Evolutionary conservation across 305 asterid species (phyloP).

Genomic region (Fraxinus sp.): DNA sequence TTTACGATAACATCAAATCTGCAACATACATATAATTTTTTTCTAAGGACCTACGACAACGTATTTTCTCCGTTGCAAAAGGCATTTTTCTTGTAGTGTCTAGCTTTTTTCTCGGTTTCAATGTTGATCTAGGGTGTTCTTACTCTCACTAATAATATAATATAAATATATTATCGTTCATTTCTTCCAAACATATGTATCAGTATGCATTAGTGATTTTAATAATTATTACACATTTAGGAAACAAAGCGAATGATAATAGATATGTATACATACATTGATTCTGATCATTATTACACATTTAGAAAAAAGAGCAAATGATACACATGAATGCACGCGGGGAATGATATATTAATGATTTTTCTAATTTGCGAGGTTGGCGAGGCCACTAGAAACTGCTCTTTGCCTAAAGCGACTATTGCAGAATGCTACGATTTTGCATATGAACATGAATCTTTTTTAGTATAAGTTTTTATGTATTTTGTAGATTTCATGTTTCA

Average conservation of each 20-base stretch:
- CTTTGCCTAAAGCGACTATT: background rate
- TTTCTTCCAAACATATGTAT: too few relatives aligned
- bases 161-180: background rate
- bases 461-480: background rate
- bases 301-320: background rate
- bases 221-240: background rate
- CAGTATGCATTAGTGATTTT: background rate
- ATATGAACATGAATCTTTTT: background rate
- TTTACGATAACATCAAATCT: too few relatives aligned
- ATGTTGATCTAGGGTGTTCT: background rate
- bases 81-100: background rate
- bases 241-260: background rate
- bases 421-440: background rate
- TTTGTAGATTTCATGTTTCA: background rate
- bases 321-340: background rate
- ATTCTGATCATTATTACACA: background rate
- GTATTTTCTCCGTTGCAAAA: background rate
- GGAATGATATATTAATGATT: background rate
- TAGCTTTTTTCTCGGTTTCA: background rate
- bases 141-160: too few relatives aligned
- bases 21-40: too few relatives aligned
- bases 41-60: too few relatives aligned
- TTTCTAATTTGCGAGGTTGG: background rate
- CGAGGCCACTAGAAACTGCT: background rate
- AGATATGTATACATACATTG: background rate